These are phyloP conservation scores for Blepharisma undulans DNA, from an alignment of 169 alveolate genomes.

Conservation along the genomic window DNA sequence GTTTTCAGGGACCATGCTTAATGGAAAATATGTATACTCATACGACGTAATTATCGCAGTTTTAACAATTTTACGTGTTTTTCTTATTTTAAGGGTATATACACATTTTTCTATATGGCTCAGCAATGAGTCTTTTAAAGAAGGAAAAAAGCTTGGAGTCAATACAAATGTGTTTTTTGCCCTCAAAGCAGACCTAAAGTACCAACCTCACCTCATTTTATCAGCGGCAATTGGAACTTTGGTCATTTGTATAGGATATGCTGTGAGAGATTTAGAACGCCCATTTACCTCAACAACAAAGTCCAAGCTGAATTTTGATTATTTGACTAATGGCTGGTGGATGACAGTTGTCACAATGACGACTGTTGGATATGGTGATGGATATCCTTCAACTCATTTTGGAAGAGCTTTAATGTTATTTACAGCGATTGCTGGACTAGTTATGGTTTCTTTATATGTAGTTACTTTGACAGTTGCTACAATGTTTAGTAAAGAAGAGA, in stretches of 20 bases:
- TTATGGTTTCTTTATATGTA: conserved; percentile 51
- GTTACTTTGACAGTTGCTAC: conserved; percentile 45
- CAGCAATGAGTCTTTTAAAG: conserved; percentile 38
- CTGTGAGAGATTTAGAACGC: conserved; percentile 51
- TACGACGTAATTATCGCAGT: conserved; percentile 44
- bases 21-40: conserved; percentile 59
- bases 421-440: conserved; percentile 39
- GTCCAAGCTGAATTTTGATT: conserved; percentile 40
- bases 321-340: conserved; percentile 63
- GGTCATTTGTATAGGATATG: conserved; percentile 41
- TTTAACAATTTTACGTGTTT: conserved; percentile 47
- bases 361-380: conserved; percentile 76
- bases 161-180: conserved; percentile 47
- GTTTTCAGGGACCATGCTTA: conserved; percentile 63
- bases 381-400: conserved; percentile 54
- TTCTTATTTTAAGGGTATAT: conserved; percentile 49
- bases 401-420: conserved; percentile 54
- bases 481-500: conserved; percentile 47
- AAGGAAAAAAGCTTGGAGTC: conserved; percentile 40
- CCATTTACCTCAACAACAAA: conserved; percentile 31
- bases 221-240: conserved; percentile 26
- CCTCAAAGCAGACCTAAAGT: conserved; percentile 59
- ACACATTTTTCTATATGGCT: conserved; percentile 60
- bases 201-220: conserved; percentile 47
- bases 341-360: conserved; percentile 66